A percentile compares a stretch with the other conserved stretches of the same genome.
phyloP scores from a whole-genome alignment of 2,329 filamentous ascomycete species.

The Sporothrix brasiliensis region DNA sequence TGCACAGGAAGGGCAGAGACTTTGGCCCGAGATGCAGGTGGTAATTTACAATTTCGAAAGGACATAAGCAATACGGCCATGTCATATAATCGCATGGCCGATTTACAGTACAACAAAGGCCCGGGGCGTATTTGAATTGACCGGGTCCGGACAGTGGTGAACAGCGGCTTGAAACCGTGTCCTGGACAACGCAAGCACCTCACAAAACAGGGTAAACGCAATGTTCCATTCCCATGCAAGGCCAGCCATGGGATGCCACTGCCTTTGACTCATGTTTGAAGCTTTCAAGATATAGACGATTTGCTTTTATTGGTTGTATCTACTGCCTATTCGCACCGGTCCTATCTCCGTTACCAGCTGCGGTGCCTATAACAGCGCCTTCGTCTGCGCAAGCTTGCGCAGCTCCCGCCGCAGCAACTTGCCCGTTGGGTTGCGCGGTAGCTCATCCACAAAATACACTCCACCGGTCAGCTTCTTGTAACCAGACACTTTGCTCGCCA shows the following conservation, averaged over 20 bases:
- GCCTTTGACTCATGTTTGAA: too few relatives aligned
- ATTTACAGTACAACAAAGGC: not conserved
- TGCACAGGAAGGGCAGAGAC: not conserved
- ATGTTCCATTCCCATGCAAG: not conserved
- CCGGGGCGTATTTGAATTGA: not conserved
- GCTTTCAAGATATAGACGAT: too few relatives aligned
- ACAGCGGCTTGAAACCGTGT: too few relatives aligned
- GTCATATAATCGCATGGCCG: not conserved
- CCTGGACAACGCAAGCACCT: too few relatives aligned
- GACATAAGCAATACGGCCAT: not conserved
- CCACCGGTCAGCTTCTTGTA: conserved; percentile 13
- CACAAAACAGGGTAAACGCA: not conserved
- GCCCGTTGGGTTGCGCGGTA: conserved; percentile 2
- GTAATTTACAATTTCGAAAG: not conserved
- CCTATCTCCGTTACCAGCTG: too few relatives aligned
- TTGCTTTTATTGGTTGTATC: too few relatives aligned
- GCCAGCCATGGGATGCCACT: not conserved
- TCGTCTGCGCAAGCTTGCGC: conserved; percentile 1
- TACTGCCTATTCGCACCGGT: too few relatives aligned
- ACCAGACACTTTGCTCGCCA: not conserved
- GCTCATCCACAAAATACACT: not conserved
- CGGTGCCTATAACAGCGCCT: not conserved
- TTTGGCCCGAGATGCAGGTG: too few relatives aligned
- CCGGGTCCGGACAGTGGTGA: not conserved
- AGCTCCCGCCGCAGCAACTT: conserved; percentile 1